Evolutionary conservation across 1,284 basidiomycete species (phyloP), one percentile per base, ranked within the genome.

Genomic region (Cutaneotrichosporon sp.): DNA sequence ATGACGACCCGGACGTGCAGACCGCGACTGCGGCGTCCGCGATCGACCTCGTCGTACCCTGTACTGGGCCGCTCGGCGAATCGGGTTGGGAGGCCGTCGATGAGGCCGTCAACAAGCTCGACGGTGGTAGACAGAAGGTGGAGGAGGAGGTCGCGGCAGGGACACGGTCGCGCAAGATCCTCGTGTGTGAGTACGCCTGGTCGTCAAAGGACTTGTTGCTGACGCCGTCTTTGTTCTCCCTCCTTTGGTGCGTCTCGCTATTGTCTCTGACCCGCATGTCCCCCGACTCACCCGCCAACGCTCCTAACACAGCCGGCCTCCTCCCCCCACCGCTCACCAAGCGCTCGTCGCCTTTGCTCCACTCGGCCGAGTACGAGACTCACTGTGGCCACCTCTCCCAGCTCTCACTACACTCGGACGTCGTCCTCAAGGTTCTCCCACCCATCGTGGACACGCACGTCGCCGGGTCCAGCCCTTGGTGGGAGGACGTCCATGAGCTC

Each of bases 291-390:
- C 40, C 9, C 40, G 40, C 40, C 40, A n/a, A 46, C 42, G 16
- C 16, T 18, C n/a, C 51, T 58, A n/a, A 51, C 50, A 13, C 72
- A 94, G 91, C 90, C 62, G 92, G 91, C 72, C 81, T 92, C 36
- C 85, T 94, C 2, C 91, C 91, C 26, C 92, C 92, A n/a, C 89
- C 91, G 1, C 85, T 91, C 69, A 87, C 88, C 69, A 81, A 89
- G 52, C 81, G 85, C 52, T 81, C 89, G 31, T 87, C 89, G 0
- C 87, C 89, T 60, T 88, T 90, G 73, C 82, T 91, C 73, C 87
- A 90, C 81, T 87, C 86, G 56, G 88, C 91, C 68, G 85, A 87
- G 2, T 94, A 92, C 77, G 83, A 85, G 32, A 83, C 85, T 38
- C 92, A 90, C 80, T 88, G 91, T 72, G 84, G 86, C 5, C 89